These are phyloP conservation scores for Grosmannia penicillata DNA, from an alignment of 2,329 filamentous ascomycete species.

Conservation along the genomic window DNA sequence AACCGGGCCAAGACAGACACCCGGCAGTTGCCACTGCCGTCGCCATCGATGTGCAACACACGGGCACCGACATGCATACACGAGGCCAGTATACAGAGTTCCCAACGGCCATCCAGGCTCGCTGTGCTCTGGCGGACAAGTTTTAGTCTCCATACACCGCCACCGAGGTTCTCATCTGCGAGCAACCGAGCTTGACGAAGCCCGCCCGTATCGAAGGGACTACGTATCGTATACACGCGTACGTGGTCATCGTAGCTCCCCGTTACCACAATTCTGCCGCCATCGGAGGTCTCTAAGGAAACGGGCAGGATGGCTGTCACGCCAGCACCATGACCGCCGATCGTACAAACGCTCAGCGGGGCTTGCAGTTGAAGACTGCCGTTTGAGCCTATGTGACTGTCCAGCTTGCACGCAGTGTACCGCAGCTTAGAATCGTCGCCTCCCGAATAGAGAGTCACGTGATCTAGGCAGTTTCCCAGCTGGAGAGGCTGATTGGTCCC, in stretches of 20 bases:
- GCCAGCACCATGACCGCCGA: constrained; percentile 52
- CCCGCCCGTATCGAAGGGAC: constrained; percentile 24
- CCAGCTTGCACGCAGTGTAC: constrained; percentile 19
- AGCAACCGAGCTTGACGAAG: constrained; percentile 34
- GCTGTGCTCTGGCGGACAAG: constrained; percentile 24
- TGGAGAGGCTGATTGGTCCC: background rate
- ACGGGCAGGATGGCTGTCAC: constrained; percentile 78
- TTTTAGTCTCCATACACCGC: constrained; percentile 78
- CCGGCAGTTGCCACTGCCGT: constrained; percentile 30
- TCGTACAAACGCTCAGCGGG: constrained; percentile 12
- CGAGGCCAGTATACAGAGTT: constrained; percentile 53
- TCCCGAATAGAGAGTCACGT: constrained; percentile 46
- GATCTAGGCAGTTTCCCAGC: constrained; percentile 2
- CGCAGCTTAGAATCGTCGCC: constrained; percentile 59
- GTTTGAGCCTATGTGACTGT: background rate
- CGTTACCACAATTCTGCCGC: constrained; percentile 52
- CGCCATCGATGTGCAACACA: constrained; percentile 35
- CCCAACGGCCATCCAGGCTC: constrained; percentile 14
- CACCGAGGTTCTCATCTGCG: constrained; percentile 52
- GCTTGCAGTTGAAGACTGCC: constrained; percentile 1
- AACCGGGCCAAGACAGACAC: constrained; percentile 58
- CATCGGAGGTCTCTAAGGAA: constrained; percentile 21
- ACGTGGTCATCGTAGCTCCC: constrained; percentile 86
- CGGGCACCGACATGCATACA: constrained; percentile 86
- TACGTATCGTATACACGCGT: constrained; percentile 44